Evolutionary conservation across 371 early-diverging fungal genomes (phyloP).

Genomic region (Haplosporangium sp.): DNA sequence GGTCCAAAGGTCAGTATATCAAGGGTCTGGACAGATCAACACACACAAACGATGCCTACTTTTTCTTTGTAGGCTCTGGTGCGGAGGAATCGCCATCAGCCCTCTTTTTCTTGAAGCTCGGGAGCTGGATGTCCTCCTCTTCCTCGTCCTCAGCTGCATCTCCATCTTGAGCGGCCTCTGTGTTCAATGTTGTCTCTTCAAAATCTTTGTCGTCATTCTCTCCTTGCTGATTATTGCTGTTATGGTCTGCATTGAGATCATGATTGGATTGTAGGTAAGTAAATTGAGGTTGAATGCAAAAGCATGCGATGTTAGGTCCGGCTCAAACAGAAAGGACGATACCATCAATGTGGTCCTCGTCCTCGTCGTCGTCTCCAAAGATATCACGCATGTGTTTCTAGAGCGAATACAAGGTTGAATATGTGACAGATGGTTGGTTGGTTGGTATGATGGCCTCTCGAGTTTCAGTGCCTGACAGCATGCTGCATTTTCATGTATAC

Average conservation of each 20-base stretch:
- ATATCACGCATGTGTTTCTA: slow-evolving; percentile 39
- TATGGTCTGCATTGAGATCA: too few relatives aligned
- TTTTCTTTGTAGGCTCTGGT: slow-evolving; percentile 42
- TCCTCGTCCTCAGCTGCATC: slow-evolving; percentile 21
- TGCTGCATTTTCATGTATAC: neutral
- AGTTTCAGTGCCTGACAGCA: neutral
- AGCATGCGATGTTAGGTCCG: too few relatives aligned
- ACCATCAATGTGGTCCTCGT: slow-evolving; percentile 14
- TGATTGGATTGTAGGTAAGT: too few relatives aligned
- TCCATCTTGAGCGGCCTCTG: slow-evolving; percentile 1
- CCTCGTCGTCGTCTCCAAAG: slow-evolving; percentile 53
- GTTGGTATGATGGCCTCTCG: neutral
- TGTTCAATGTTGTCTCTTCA: too few relatives aligned
- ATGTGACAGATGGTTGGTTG: neutral
- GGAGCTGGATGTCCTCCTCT: slow-evolving; percentile 26
- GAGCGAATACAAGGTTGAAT: neutral
- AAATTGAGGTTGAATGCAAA: too few relatives aligned
- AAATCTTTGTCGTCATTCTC: too few relatives aligned
- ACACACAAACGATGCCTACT: slow-evolving; percentile 10
- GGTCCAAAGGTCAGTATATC: neutral
- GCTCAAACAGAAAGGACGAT: too few relatives aligned
- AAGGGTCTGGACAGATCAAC: neutral
- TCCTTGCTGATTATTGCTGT: too few relatives aligned
- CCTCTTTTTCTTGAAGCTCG: slow-evolving; percentile 39
- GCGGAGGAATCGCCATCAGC: slow-evolving; percentile 31